Evolutionary conservation across 1,284 basidiomycete species (phyloP), one percentile per base, ranked within the genome.

Genomic region (Peniophora sp.): DNA sequence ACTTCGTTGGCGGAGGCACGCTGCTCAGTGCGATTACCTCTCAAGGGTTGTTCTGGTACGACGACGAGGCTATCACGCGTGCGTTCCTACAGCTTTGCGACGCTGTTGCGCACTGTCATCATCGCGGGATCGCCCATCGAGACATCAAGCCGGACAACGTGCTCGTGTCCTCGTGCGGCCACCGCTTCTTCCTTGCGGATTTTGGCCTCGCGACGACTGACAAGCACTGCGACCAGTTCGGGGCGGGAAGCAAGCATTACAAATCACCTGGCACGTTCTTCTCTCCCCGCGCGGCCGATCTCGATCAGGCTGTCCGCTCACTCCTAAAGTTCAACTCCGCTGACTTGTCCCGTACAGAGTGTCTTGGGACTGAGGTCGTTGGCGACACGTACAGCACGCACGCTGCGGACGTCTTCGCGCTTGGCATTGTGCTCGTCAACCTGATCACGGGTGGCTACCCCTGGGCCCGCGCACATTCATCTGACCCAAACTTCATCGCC

Each of bases 71-170:
- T 10, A 45, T 45, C 44, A 45, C 19, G 14, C 8, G 20, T n/a
- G 44, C 44, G 8, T 45, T 45, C 23, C 19, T 45, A 3, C 2
- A 24, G 44, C 38, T 41, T 16, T 14, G 16, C 17, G 44, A 45
- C n/a, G 20, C 44, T 25, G 44, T 45, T 25, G 10, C 20, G 10
- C 23, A 45, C 20, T 24, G 44, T 23, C 44, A 45, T 24, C 20
- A 22, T 23, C 44, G 44, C 10, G 44, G 44, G 17, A 24, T 45
- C 24, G 44, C 44, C 9, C 44, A 45, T n/a, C 44, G 44, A 8
- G 44, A 45, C 44, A 22, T 45, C 20, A 45, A 45, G 44, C 44
- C 44, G 23, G 44, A 45, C 20, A 45, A 45, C 44, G 22, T 45
- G 12, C 44, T 45, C 44, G 20, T 45, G 1, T 45, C 44, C 14